Percentiles rank a stretch among this genome's conserved stretches.
Evolutionary conservation across 2,329 filamentous ascomycete species (phyloP).

Genomic region (Claviceps fusiformis): DNA sequence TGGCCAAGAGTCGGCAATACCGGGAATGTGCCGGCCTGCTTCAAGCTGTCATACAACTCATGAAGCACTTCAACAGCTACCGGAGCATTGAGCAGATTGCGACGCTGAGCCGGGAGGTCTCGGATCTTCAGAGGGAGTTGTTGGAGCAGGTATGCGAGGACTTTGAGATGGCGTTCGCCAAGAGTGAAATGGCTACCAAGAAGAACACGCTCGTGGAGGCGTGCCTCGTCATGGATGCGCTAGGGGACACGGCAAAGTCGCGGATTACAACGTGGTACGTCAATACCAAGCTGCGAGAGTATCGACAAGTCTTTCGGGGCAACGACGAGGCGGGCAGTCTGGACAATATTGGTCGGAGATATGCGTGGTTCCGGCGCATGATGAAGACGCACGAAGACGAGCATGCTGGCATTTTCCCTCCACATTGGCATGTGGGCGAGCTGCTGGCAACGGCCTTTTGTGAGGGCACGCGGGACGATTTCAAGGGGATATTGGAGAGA

Average conservation of each 20-base stretch:
- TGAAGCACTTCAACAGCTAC: constrained; percentile 98
- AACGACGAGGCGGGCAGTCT: constrained; percentile 93
- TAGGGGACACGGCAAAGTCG: constrained; percentile 74
- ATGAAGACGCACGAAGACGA: constrained; percentile 93
- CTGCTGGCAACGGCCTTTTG: constrained; percentile 84
- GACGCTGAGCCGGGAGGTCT: constrained; percentile 78
- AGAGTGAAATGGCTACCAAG: constrained; percentile 62
- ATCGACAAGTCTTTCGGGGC: constrained; percentile 86
- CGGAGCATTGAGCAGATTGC: constrained; percentile 97
- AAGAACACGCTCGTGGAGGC: constrained; percentile 67
- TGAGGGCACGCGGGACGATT: constrained; percentile 89
- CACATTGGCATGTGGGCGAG: constrained; percentile 81
- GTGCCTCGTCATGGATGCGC: constrained; percentile 85
- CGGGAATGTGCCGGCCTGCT: constrained; percentile 86
- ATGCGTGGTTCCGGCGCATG: constrained; percentile 94
- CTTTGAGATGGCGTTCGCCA: constrained; percentile 90
- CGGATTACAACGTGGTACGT: constrained; percentile 92
- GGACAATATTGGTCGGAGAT: constrained; percentile 90
- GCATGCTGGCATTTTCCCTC: constrained; percentile 75
- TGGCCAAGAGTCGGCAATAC: constrained; percentile 81
- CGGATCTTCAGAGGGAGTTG: constrained; percentile 82
- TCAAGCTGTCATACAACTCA: constrained; percentile 90
- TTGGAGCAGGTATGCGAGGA: constrained; percentile 98
- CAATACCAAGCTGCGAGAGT: constrained; percentile 91
- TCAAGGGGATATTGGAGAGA: constrained; percentile 79